Base-by-base conservation (phyloP, 169 alveolate species). In the Plasmodium vinckei region DNA sequence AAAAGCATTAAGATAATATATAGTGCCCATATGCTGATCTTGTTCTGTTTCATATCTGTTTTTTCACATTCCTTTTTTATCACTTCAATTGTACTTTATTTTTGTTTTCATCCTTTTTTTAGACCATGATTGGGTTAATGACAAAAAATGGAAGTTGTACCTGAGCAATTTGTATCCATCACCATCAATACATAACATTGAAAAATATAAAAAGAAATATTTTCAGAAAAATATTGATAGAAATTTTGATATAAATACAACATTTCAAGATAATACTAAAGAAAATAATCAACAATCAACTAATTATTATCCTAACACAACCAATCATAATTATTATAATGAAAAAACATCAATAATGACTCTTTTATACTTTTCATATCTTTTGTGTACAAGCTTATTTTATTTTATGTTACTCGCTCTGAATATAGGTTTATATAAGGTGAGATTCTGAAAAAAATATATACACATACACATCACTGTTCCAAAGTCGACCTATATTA, bases 121-220 rank as follows among this genome's bases (percentile, higher is more conserved):
- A 79, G 89, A 79, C 19, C 89, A 79, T 57, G 89, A 79, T 60
- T 79, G 89, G 89, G 89, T 79, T n/a, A 79, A 79, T 27, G 89
- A 79, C 67, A 53, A 65, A 56, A 67, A 79, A 12, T 79, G 89
- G 89, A 79, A 79, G 47, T 57, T 60, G 33, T 79, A 79, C 47
- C 25, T 79, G 19, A 79, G 75, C 44, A 79, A 79, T 17, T 53
- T 79, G 46, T 79, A 79, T 12, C 89, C 89, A 7, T 79, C 72
- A 12, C 89, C 89, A 21, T 79, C 89, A 13, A 79, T 79, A 44
- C 72, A 79, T 59, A 57, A 79, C 56, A 79, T 79, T 6, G 89
- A 79, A 57, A 79, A 79, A 67, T 79, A 79, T 70, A 79, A 79
- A 27, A 79, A 61, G 33, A 79, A 79, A 65, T 79, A 79, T 68